Percentiles rank a stretch among this genome's conserved stretches.
These are phyloP conservation scores for Stereocaulon alpinum DNA, from an alignment of 495 filamentous ascomycete species.

Conservation along the genomic window DNA sequence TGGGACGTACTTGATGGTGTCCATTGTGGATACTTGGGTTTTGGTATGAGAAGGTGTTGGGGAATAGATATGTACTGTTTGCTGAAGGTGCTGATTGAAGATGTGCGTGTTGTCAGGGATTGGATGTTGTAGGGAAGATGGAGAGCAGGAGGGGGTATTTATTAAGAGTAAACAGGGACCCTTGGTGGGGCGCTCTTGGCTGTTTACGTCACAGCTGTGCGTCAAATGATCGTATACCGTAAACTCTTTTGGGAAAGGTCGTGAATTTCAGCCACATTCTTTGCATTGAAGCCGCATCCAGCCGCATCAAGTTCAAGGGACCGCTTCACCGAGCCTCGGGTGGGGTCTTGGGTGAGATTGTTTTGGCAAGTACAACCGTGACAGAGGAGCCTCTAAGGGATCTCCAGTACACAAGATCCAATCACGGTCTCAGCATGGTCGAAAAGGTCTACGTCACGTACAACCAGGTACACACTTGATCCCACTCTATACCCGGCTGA, in stretches of 20 bases:
- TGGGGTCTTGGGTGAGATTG: not conserved
- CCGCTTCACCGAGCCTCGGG: not conserved
- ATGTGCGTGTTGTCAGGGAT: not conserved
- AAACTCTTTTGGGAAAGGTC: not conserved
- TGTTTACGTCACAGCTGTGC: slow-evolving; percentile 2
- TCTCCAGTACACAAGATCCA: not conserved
- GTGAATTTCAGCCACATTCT: not conserved
- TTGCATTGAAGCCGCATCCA: not conserved
- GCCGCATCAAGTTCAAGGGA: too few species aligned
- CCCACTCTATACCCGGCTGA: not conserved
- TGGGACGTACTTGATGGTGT: slow-evolving; percentile 21
- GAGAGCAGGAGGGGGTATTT: not conserved
- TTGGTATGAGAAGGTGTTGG: slow-evolving; percentile 17
- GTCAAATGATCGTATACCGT: not conserved
- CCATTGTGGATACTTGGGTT: slow-evolving; percentile 21
- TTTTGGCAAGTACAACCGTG: not conserved
- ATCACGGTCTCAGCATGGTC: slow-evolving; percentile 48
- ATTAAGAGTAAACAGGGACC: not conserved
- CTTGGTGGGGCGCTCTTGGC: not conserved
- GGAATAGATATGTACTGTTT: slow-evolving; percentile 1
- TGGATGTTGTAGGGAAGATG: not conserved
- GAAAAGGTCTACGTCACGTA: slow-evolving; percentile 92
- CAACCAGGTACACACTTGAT: slow-evolving; percentile 57
- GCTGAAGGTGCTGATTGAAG: not conserved
- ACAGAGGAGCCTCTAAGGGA: not conserved